Base-by-base conservation (phyloP, 257 asterid species). In the Cynanchum wilfordii region DNA sequence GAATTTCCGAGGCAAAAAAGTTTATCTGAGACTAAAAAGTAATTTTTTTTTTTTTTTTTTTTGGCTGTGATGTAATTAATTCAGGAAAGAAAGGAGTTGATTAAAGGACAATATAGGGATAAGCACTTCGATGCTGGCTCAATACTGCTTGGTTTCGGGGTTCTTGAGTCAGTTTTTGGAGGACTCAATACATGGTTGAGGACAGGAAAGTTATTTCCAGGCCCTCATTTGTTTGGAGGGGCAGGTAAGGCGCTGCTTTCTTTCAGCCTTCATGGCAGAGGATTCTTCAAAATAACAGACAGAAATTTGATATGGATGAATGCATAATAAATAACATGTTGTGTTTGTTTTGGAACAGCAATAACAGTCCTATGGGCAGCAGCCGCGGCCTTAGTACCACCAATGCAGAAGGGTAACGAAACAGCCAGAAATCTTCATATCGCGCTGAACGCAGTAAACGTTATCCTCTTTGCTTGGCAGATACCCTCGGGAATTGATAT, bases 341-440 rank as follows among this genome's bases (percentile, higher is more conserved):
- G n/a, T 45, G 16, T 12, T 73, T 76, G 52, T 58, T 64, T 52
- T 56, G 67, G 9, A 72, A 80, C 91, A 95, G 99, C 85, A 9
- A 92, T 95, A 66, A 87, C 99, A 51, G 79, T 86, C 71, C 85
- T 95, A 11, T 95, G 99, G 99, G 98, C 99, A 51, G 95, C 91
- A 17, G 98, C 97, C 0, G 99, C 99, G 33, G 88, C 98, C 17
- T 82, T 95, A 69, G 99, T 92, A 52, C 98, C 99, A 8, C 76
- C 86, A 59, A 92, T 95, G 99, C 98, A 92, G 87, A 95, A 88
- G 88, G 99, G 99, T 57, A 92, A 62, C 33, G 98, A 90, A 76
- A 94, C 92, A 16, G 99, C 99, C 15, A 84, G 99, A 79, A 91
- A 54, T 82, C 93, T 92, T 73, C 99, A 94, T 87, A 88, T 95